phyloP scores from a whole-genome alignment of 2,329 filamentous ascomycete species.

The Aureobasidium sp. region DNA sequence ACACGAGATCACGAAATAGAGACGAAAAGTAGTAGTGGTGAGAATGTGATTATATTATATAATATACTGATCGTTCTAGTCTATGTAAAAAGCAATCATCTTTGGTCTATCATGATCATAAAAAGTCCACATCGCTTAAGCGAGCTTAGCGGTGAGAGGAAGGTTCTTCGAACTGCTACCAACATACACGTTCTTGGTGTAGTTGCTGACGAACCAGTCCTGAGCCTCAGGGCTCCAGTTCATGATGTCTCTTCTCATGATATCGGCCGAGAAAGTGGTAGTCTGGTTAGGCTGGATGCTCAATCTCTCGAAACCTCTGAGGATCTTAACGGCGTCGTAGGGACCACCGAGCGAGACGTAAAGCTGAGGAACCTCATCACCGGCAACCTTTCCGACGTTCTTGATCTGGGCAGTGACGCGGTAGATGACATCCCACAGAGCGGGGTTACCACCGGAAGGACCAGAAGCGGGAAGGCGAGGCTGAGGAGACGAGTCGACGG shows the following conservation, averaged over 20 bases:
- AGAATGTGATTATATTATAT: background rate
- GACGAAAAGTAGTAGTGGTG: background rate
- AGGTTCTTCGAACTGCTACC: constrained; percentile 50
- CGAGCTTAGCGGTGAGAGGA: constrained; percentile 28
- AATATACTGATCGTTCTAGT: background rate
- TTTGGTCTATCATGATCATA: constrained; percentile 7
- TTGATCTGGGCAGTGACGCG: constrained; percentile 56
- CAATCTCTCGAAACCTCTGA: constrained; percentile 73
- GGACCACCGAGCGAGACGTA: constrained; percentile 69
- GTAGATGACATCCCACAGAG: constrained; percentile 60
- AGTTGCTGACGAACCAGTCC: constrained; percentile 62
- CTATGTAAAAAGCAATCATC: background rate
- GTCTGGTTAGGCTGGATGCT: constrained; percentile 58
- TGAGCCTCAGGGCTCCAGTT: constrained; percentile 74
- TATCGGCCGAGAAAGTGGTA: constrained; percentile 53
- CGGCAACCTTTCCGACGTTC: constrained; percentile 56
- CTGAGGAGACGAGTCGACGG: constrained; percentile 48
- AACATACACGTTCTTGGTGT: constrained; percentile 50
- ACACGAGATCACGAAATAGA: background rate
- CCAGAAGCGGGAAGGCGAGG: constrained; percentile 55
- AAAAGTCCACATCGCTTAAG: background rate
- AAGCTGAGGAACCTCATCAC: constrained; percentile 64
- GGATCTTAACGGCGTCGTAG: constrained; percentile 52
- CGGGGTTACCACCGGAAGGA: constrained; percentile 49
- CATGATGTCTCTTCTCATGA: constrained; percentile 71